Conservation (phyloP, 108 stramenopile genomes). For the Nitzschia sp. region DNA sequence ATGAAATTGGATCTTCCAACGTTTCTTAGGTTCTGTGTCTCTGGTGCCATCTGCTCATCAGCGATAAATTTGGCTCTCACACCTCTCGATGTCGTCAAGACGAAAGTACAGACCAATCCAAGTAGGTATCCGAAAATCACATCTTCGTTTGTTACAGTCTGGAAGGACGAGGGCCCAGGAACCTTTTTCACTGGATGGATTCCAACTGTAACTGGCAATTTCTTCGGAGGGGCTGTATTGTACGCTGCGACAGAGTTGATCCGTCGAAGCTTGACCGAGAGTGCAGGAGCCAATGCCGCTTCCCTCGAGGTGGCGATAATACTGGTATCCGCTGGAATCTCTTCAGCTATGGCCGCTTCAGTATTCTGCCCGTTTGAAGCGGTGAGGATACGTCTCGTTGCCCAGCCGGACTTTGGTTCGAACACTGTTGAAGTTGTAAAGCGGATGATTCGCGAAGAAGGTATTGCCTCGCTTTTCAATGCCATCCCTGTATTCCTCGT, state of each 20-base stretch:
- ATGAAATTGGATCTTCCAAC: slow-evolving; percentile 44
- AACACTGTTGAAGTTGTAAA: slow-evolving; percentile 49
- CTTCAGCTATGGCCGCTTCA: slow-evolving; percentile 48
- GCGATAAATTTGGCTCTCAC: slow-evolving; percentile 51
- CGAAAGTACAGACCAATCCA: slow-evolving; percentile 29
- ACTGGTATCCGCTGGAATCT: slow-evolving; percentile 25
- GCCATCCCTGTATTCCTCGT: slow-evolving; percentile 54
- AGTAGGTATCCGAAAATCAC: slow-evolving; percentile 25
- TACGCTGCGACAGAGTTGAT: slow-evolving; percentile 66
- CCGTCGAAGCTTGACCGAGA: slow-evolving; percentile 44
- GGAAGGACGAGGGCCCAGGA: slow-evolving; percentile 47
- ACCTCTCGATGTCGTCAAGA: slow-evolving; percentile 32
- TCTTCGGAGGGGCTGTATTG: slow-evolving; percentile 45
- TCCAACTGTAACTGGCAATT: slow-evolving; percentile 63
- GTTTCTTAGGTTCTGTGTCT: slow-evolving; percentile 49
- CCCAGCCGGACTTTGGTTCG: slow-evolving; percentile 66
- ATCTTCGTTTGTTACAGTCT: slow-evolving; percentile 47
- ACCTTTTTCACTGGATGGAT: slow-evolving; percentile 71
- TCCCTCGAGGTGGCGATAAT: slow-evolving; percentile 38
- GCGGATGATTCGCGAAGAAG: slow-evolving; percentile 66
- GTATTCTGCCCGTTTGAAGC: slow-evolving; percentile 72
- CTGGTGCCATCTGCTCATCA: slow-evolving; percentile 62
- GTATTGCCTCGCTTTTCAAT: slow-evolving; percentile 51
- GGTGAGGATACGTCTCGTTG: slow-evolving; percentile 65
- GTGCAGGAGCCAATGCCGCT: slow-evolving; percentile 22